phyloP scores from a whole-genome alignment of 2,329 filamentous ascomycete genomes.

The Fusarium sulawesiense region DNA sequence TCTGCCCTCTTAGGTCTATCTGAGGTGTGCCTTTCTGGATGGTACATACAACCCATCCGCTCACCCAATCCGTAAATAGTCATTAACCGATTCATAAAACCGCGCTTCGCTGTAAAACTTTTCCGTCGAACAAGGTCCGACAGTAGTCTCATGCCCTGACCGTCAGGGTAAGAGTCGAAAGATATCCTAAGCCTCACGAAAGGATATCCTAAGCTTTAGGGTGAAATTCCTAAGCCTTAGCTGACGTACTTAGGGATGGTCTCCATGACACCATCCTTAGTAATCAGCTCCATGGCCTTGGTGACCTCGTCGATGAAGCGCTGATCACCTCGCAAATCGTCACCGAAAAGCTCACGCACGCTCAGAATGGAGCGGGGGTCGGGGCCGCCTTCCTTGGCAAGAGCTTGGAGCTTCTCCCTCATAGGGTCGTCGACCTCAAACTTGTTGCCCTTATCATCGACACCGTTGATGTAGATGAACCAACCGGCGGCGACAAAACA shows the following conservation, averaged over 20 bases:
- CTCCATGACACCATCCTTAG: slow-evolving; percentile 60
- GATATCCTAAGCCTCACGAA: background rate
- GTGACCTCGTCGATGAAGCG: slow-evolving; percentile 60
- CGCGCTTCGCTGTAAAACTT: slow-evolving; percentile 24
- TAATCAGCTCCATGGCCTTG: slow-evolving; percentile 60
- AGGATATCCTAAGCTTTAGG: background rate
- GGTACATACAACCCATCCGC: background rate
- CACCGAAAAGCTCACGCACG: slow-evolving; percentile 62
- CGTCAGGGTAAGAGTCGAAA: background rate
- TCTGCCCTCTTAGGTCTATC: slow-evolving; percentile 20
- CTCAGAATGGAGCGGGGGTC: slow-evolving; percentile 57
- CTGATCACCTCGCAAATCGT: slow-evolving; percentile 61
- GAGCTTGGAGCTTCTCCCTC: slow-evolving; percentile 59
- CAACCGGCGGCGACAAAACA: slow-evolving; percentile 61
- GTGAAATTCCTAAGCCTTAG: background rate
- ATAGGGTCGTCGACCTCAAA: slow-evolving; percentile 61
- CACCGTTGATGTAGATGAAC: slow-evolving; percentile 64
- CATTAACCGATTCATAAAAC: slow-evolving; percentile 24
- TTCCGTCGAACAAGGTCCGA: slow-evolving; percentile 1
- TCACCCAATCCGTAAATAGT: slow-evolving; percentile 12
- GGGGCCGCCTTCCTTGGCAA: slow-evolving; percentile 57
- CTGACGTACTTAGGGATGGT: slow-evolving; percentile 62
- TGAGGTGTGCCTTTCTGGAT: slow-evolving; percentile 17
- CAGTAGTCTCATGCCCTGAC: background rate
- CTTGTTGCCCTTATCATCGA: slow-evolving; percentile 59